Conservation (phyloP, 1,139 yeast species). For the Candida glucosophila region DNA sequence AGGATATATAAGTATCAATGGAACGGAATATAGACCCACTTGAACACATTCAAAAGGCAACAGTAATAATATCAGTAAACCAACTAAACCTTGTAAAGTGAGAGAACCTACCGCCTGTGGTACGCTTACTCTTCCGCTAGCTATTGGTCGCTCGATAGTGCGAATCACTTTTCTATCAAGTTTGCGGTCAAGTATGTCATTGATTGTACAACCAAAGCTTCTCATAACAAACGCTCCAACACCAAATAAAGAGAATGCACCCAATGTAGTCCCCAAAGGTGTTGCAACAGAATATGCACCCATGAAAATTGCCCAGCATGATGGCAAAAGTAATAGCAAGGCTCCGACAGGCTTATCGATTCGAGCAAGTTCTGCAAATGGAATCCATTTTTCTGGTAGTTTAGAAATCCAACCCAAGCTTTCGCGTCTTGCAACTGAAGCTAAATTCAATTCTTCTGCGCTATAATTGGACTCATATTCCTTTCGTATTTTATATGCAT, state of each 20-base stretch:
- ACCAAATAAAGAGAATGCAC: constrained; percentile 60
- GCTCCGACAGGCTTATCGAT: constrained; percentile 94
- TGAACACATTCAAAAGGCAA: constrained; percentile 78
- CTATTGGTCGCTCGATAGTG: constrained; percentile 83
- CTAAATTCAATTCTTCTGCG: constrained; percentile 46
- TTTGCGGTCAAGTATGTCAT: constrained; percentile 78
- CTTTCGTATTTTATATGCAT: neutral
- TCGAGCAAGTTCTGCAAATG: constrained; percentile 87
- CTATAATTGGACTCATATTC: constrained; percentile 24
- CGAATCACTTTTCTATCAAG: constrained; percentile 81
- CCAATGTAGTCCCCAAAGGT: constrained; percentile 50
- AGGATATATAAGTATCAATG: constrained; percentile 82
- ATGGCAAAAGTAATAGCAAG: constrained; percentile 69
- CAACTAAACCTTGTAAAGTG: constrained; percentile 70
- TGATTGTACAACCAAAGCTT: constrained; percentile 96
- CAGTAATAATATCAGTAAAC: constrained; percentile 60
- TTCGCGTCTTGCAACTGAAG: constrained; percentile 47
- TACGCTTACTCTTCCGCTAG: constrained; percentile 72
- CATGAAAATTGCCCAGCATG: constrained; percentile 75
- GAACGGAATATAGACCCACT: constrained; percentile 73
- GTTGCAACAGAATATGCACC: constrained; percentile 73
- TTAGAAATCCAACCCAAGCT: constrained; percentile 54
- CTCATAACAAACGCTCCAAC: constrained; percentile 87
- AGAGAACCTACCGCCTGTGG: constrained; percentile 68
- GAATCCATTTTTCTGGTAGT: constrained; percentile 67